Evolutionary conservation across 257 asterid species (phyloP).

Genomic region (Gardenia jasminoides): DNA sequence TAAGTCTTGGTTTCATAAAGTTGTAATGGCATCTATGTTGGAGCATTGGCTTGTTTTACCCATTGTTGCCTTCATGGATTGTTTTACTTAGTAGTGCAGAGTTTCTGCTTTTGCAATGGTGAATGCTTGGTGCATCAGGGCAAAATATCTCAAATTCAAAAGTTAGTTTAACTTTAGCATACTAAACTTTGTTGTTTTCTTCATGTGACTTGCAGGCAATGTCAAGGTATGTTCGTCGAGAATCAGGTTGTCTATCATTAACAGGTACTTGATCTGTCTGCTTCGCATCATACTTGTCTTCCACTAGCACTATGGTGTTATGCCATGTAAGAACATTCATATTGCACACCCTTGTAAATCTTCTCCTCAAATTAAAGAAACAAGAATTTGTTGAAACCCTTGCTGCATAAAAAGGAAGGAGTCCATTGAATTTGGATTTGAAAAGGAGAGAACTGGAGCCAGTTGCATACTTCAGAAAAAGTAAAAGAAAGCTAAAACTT

Average conservation of each 20-base stretch:
- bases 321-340: neutral
- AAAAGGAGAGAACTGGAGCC: too few relatives aligned
- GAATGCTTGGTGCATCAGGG: neutral
- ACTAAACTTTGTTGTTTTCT: conserved; percentile 12
- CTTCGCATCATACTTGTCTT: conserved; percentile 8
- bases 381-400: neutral
- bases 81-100: neutral
- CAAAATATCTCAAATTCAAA: neutral
- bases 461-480: neutral
- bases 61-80: neutral
- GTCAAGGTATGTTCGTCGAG: conserved; percentile 77
- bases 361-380: too few relatives aligned
- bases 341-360: neutral
- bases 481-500: neutral
- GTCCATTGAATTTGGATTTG: neutral
- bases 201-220: conserved; percentile 50
- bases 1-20: neutral
- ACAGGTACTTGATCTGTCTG: conserved; percentile 54
- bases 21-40: conserved; percentile 3
- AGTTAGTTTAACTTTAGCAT: conserved; percentile 5
- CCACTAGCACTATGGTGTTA: conserved; percentile 14
- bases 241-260: conserved; percentile 65
- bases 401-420: neutral
- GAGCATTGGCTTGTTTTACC: neutral
- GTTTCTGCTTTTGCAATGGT: neutral